Base-by-base conservation (phyloP, 768 basidiomycete genomes). In the Jaapia argillacea region DNA sequence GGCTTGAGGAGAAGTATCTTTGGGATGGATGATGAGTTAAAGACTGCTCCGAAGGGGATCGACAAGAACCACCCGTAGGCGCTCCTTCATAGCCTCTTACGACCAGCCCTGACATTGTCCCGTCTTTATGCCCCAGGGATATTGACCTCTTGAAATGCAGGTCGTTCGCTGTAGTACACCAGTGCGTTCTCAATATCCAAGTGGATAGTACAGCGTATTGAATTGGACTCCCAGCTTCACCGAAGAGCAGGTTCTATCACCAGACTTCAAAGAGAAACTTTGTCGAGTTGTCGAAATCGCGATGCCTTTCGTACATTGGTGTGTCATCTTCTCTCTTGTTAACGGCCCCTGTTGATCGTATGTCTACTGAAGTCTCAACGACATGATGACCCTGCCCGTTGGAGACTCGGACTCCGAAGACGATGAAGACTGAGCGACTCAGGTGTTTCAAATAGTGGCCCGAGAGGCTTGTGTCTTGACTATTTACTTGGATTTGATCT, bases 121-220 rank as follows among this genome's bases (percentile, higher is more conserved):
- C n/a, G n/a, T n/a, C n/a, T n/a, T 23, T 22, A 12, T 20, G 10
- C 25, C 13, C 14, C 47, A 86, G 83, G 59, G 90, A 97, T 57
- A 97, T 99, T 50, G 93, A 94, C 58, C 63, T 98, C 40, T 64
- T 99, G 48, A 88, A 87, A 60, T 82, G 86, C 47, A 77, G 90
- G 21, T 79, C 81, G 14, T 77, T 89, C 25, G 80, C 72, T 2
- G 87, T 93, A 2, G 57, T 72, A 0, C 71, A 80, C 49, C 57
- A 58, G 87, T 86, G 48, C 41, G 69, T 63, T 4, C 18, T 27
- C 16, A 35, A 40, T 33, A 26, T 42, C 28, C 44, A 39, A 14
- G 40, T 25, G 42, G 40, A 21, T 25, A 10, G 36, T 39, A 36
- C 16, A 33, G 28, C n/a, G 16, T 41, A 21, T 47, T 13, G 18